phyloP scores from a whole-genome alignment of 164 flowering plant genomes.

The Piper longum region DNA sequence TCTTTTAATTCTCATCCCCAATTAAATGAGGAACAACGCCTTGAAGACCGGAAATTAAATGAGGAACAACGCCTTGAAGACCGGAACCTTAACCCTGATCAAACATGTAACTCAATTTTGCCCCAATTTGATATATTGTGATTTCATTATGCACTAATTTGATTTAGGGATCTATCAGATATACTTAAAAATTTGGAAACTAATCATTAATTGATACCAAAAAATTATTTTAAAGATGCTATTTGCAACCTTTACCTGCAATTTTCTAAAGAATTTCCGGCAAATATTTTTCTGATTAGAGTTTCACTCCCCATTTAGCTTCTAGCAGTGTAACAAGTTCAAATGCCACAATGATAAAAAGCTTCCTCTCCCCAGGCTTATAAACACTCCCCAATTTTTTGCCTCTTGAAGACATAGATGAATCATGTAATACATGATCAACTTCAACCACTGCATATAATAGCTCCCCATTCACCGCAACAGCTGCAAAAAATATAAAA shows the following conservation, averaged over 20 bases:
- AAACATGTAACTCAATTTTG: too few relatives aligned
- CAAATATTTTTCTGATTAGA: conserved; percentile 37
- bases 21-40: too few relatives aligned
- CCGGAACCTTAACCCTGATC: too few relatives aligned
- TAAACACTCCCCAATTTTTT: conserved; percentile 46
- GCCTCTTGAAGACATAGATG: conserved; percentile 21
- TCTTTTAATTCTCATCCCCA: too few relatives aligned
- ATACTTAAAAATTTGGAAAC: too few relatives aligned
- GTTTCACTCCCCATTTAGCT: conserved; percentile 71
- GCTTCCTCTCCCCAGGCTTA: conserved; percentile 31
- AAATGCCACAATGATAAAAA: conserved; percentile 55
- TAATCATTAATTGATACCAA: too few relatives aligned
- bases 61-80: too few relatives aligned
- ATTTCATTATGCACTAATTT: too few relatives aligned
- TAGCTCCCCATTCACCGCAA: conserved; percentile 86
- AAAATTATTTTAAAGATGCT: too few relatives aligned
- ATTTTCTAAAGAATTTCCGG: conserved; percentile 82
- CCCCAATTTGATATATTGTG: too few relatives aligned
- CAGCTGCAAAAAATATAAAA: conserved; percentile 27
- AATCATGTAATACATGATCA: conserved; percentile 20
- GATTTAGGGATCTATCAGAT: too few relatives aligned
- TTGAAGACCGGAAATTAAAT: too few relatives aligned
- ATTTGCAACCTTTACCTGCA: conserved; percentile 40
- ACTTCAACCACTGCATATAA: conserved; percentile 72
- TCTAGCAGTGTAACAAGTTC: conserved; percentile 68